Conservation (phyloP, 1,139 yeast genomes). For the Casaregolazyma lundiana region DNA sequence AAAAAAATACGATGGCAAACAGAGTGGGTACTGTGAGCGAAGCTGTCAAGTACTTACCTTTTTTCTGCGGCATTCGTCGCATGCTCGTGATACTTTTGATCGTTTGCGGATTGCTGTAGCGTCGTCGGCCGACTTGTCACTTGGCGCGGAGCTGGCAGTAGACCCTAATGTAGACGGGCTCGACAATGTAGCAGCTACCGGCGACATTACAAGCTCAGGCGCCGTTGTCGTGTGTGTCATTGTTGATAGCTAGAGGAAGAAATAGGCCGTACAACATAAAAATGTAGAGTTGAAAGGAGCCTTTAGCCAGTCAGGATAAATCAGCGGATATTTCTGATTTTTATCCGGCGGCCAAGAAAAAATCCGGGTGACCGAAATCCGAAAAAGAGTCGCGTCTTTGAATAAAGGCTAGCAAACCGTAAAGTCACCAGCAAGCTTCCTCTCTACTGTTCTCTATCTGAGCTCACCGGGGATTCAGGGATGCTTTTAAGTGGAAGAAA, state of each 20-base stretch:
- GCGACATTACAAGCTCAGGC: background rate
- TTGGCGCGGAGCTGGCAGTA: background rate
- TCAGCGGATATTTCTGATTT: no score
- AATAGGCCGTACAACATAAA: no score
- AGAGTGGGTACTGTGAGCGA: no score
- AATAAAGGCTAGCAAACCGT: no score
- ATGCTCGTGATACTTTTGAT: slow-evolving; percentile 41
- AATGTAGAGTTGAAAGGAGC: no score
- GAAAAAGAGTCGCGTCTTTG: no score
- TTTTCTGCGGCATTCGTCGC: slow-evolving; percentile 41
- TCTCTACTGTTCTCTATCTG: background rate
- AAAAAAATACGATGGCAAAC: background rate
- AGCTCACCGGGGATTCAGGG: background rate
- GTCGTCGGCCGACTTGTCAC: background rate
- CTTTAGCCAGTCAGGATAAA: no score
- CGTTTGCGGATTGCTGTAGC: slow-evolving; percentile 34
- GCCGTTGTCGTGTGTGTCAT: background rate
- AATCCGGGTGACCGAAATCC: background rate
- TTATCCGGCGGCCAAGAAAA: background rate
- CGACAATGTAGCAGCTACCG: background rate
- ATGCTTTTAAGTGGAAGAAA: background rate
- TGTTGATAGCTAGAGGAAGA: background rate
- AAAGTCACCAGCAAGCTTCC: no score
- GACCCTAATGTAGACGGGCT: background rate
- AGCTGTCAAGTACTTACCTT: slow-evolving; percentile 30